Base-by-base conservation (phyloP, 345 rosid genomes). In the Salix koriyanagi region DNA sequence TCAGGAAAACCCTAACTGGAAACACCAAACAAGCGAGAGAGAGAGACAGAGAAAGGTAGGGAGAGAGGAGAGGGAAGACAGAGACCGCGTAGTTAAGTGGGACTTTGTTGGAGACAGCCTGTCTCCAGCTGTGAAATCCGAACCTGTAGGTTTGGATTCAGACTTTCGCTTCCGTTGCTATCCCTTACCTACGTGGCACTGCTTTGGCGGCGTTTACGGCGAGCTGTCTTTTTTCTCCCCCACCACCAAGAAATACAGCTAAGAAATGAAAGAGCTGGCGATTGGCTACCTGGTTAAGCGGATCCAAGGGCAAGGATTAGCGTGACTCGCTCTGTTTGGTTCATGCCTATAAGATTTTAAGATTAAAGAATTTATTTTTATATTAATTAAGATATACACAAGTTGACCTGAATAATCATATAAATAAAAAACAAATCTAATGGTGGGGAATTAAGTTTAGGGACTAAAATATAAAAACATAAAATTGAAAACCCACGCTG, bases 31-130 rank as follows among this genome's bases (percentile, higher is more conserved):
- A 39, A 30, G 69, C 76, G 70, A 64, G 77, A 74, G 64, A 58
- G 69, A 71, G 58, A 30, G 70, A 26, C 74, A 65, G 75, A 70
- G 37, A 48, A 72, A 39, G 23, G 14, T 13, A 28, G 10, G 26
- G 68, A 28, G 64, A 79, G 73, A 37, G 54, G 56, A 50, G 30
- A 52, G 69, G 58, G 42, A 77, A 39, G 66, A 79, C 58, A 72
- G 7, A 9, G 79, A 74, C 87, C 87, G 82, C 86, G 84, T 87
- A 88, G 89, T 77, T 86, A 64, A 88, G 91, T 88, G 93, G 91
- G 88, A 86, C 94, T 89, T 89, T 88, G 98, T 93, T 93, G 97
- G 91, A 88, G 98, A 92, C 99, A 96, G 98, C 82, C 98, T 96
- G 98, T 92, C 83, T 90, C 98, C 99, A 96, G 97, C 99, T 60